Base-by-base conservation (phyloP, 2,329 filamentous ascomycete species). In the Fusarium sp. region DNA sequence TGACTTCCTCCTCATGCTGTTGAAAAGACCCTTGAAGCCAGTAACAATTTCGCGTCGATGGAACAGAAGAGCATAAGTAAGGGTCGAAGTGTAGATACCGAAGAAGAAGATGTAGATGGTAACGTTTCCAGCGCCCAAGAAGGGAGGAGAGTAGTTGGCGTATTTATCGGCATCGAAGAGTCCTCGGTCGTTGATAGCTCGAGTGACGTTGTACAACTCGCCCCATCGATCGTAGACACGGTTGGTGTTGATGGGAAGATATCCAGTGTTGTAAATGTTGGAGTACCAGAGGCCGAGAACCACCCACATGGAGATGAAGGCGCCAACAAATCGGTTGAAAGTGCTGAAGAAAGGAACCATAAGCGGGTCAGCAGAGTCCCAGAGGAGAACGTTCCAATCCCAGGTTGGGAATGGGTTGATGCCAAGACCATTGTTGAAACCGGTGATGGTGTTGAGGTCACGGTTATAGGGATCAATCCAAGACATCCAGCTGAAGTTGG, bases 321-420 rank as follows among this genome's bases (percentile, higher is more conserved):
- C 85, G 36, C 90, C 90, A 50, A 90, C 81, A 69, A 91, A 84
- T 28, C 87, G 89, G 79, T 93, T 93, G 62, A 90, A 84, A 48
- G 90, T 91, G 35, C 88, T 88, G 81, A 90, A 88, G 77, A 87
- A 87, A 8, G 87, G 87, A 13, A 86, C 82, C 83, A 86, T 85
- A 60, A 86, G 81, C 3, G 84, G 84, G 64, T 86, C 84, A 73
- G 82, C 77, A 44, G 82, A 83, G 57, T 83, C 82, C 82, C 82
- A 83, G 8, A 85, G 81, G 26, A 86, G 71, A 50, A 85, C 78
- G 71, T 87, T 87, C 85, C 85, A 87, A 73, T 87, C 85, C 68
- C 84, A 85, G 6, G 85, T 87, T 6, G 85, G 84, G 59, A 83
- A 81, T 2, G 84, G 84, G 72, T 86, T 86, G 57, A 87, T 73